Percentiles rank a stretch among this genome's conserved stretches.
phyloP scores from a whole-genome alignment of 164 flowering plant species.

The Cinnamomum micranthum region DNA sequence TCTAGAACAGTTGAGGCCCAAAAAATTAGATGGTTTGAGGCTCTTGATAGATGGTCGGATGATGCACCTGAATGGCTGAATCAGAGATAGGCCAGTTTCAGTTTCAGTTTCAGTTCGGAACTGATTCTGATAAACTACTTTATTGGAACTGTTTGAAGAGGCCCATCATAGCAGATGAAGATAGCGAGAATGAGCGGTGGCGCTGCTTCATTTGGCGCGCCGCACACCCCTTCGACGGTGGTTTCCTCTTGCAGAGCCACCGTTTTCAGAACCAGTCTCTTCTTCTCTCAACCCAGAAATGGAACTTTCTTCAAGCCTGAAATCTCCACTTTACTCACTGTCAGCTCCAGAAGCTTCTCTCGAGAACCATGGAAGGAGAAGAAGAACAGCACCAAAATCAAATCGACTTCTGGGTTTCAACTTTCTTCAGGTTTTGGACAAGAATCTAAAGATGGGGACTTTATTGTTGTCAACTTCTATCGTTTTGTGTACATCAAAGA shows the following conservation, averaged over 20 bases:
- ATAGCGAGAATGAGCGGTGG: conserved; percentile 7
- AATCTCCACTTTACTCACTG: conserved; percentile 5
- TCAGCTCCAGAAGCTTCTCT: conserved; percentile 6
- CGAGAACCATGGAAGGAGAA: background rate
- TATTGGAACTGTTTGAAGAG: conserved; percentile 7
- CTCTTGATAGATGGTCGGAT: too few relatives aligned
- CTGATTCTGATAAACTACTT: too few relatives aligned
- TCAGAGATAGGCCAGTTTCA: too few relatives aligned
- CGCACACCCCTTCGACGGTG: background rate
- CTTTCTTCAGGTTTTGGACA: conserved; percentile 4
- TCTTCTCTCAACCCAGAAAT: background rate
- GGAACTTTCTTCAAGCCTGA: background rate
- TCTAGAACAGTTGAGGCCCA: too few relatives aligned
- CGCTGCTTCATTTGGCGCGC: background rate
- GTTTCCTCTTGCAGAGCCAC: background rate
- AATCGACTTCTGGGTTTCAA: conserved; percentile 6
- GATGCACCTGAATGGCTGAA: too few relatives aligned
- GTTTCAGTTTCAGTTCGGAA: too few relatives aligned
- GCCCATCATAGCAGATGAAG: background rate
- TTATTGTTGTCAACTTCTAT: conserved; percentile 73
- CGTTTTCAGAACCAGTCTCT: background rate
- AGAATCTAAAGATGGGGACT: conserved; percentile 21
- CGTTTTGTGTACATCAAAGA: conserved; percentile 49
- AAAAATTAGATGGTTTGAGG: too few relatives aligned
- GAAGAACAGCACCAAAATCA: background rate